Evolutionary conservation across 2,329 filamentous ascomycete genomes (phyloP), one percentile per base, ranked within the genome.

Genomic region (Fusarium sp.): DNA sequence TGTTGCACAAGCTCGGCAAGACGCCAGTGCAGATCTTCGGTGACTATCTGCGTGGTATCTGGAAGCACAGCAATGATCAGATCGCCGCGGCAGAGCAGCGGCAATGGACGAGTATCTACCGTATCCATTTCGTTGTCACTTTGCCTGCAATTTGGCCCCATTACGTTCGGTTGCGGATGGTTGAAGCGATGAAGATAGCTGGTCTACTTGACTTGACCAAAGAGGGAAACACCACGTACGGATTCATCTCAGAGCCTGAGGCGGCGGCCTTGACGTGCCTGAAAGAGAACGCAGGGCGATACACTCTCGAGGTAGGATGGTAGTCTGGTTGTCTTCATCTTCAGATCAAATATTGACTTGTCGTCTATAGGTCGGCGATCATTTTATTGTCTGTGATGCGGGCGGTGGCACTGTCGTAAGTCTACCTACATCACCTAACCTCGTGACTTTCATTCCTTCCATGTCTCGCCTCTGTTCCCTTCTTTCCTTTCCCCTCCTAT

Each of bases 131-230:
- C 4, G 75, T 83, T 2, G 65, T 83, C 2, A 84, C 83, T 0
- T 37, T 85, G 0, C 83, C 83, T 0, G 83, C 83, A 0, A 83
- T 84, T 10, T 85, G 83, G 82, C 79, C 80, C 0, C 69, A 76
- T 0, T 81, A 82, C 54, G 79, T 79, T 2, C 76, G 77, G 2
- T 23, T 58, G 1, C 60, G 75, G 0, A 84, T 85, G 82, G 63
- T 72, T 1, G 46, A 76, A 1, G 83, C 81, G 0, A 75, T 77
- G 0, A 36, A 64, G 0, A 18, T 49, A 0, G 79, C 83, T 0
- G 82, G 82, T 0, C 78, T 85, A 4, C 65, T 83, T 0, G 57
- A 70, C 0, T 1, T 57, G 0, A 72, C 76, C 1, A 13, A 50
- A 0, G 70, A 69, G 2, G 79, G 77, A 0, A 40, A 75, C 3